Conservation (phyloP, 78 protist species). For the Mastigamoeba balamuthi region DNA sequence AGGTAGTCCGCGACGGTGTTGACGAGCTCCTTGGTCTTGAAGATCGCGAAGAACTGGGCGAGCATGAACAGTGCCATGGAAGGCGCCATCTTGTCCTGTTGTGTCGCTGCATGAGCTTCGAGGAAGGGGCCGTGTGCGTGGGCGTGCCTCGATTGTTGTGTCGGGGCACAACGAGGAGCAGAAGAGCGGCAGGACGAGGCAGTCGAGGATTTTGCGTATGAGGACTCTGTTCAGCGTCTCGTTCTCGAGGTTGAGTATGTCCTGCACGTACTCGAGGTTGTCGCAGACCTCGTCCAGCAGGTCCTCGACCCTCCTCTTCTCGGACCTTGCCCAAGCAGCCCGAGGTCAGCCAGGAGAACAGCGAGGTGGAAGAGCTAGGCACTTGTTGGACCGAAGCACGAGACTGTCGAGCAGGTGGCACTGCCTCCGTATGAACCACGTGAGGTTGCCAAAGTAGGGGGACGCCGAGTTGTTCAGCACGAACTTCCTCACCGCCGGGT, state of each 20-base stretch:
- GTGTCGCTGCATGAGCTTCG: constrained; percentile 2
- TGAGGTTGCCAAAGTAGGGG: constrained; percentile 73
- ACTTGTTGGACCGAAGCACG: background rate
- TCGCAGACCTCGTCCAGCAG: constrained; percentile 41
- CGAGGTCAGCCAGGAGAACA: background rate
- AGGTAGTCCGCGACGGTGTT: background rate
- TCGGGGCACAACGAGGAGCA: background rate
- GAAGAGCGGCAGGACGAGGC: background rate
- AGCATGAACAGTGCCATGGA: constrained; percentile 45
- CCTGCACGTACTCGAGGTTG: constrained; percentile 44
- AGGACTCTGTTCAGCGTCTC: constrained; percentile 15
- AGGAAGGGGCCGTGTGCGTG: background rate
- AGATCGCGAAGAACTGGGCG: constrained; percentile 15
- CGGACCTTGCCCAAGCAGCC: too few species aligned
- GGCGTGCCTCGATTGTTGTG: background rate
- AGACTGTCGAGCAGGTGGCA: constrained; percentile 6
- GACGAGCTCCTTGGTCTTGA: background rate
- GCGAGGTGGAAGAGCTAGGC: background rate
- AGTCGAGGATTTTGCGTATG: background rate
- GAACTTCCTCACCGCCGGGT: constrained; percentile 35
- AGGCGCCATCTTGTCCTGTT: constrained; percentile 29
- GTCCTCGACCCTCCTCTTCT: too few species aligned
- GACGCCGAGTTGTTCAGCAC: constrained; percentile 45
- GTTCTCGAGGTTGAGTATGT: constrained; percentile 40
- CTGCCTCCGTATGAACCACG: constrained; percentile 56